Percentiles rank a stretch among this genome's conserved stretches.
These are phyloP conservation scores for Myriosclerotinia duriaeana DNA, from an alignment of 2,329 filamentous ascomycete genomes.

Conservation along the genomic window DNA sequence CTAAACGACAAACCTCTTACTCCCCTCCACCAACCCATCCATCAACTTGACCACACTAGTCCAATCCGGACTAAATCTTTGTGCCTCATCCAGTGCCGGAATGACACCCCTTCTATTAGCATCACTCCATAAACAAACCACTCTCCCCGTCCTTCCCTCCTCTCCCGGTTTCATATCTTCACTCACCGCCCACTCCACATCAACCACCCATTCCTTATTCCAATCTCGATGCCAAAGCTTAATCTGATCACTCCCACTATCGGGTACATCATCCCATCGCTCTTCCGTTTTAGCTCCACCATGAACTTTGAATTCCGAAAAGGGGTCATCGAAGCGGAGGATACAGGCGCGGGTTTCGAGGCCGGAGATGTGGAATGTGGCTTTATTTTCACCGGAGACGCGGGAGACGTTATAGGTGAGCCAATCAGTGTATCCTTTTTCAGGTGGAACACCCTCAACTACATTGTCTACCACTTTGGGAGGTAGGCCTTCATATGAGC, in stretches of 20 bases:
- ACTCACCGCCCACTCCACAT: slow-evolving; percentile 59
- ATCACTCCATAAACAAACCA: slow-evolving; percentile 86
- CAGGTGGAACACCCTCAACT: slow-evolving; percentile 45
- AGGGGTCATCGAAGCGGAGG: slow-evolving; percentile 66
- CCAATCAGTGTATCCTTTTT: slow-evolving; percentile 55
- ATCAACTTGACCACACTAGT: slow-evolving; percentile 70
- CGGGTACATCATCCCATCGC: slow-evolving; percentile 60
- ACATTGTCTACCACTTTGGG: slow-evolving; percentile 61
- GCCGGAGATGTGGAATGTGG: slow-evolving; percentile 66
- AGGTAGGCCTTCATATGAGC: slow-evolving; percentile 67
- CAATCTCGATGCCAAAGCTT: slow-evolving; percentile 82
- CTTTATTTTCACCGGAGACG: slow-evolving; percentile 48
- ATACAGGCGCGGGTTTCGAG: slow-evolving; percentile 77
- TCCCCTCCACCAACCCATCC: slow-evolving; percentile 80
- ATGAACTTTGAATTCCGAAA: slow-evolving; percentile 63
- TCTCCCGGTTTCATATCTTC: slow-evolving; percentile 40
- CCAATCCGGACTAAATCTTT: slow-evolving; percentile 77
- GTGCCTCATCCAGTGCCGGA: slow-evolving; percentile 79
- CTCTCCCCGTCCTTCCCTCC: slow-evolving; percentile 57
- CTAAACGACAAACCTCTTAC: slow-evolving; percentile 47
- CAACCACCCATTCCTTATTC: slow-evolving; percentile 69
- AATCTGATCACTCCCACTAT: slow-evolving; percentile 64
- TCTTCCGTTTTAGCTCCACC: slow-evolving; percentile 59
- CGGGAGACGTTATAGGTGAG: slow-evolving; percentile 63
- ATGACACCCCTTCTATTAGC: slow-evolving; percentile 69